A percentile compares a stretch with the other conserved stretches of the same genome.
Conservation (phyloP, 2,329 filamentous ascomycete species). For the Paecilomyces fulvus region DNA sequence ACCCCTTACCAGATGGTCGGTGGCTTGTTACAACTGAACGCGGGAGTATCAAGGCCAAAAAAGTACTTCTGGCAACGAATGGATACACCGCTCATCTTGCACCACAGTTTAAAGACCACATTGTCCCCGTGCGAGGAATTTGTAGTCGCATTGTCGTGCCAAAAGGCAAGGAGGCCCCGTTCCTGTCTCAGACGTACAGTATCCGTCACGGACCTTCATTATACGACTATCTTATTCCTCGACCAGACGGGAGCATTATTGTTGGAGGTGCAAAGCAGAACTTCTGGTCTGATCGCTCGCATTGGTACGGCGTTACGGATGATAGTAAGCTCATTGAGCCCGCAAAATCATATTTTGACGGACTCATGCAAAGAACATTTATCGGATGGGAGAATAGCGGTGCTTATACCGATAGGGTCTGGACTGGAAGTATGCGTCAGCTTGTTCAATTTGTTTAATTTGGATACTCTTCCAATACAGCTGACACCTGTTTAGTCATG, state of each 20-base stretch:
- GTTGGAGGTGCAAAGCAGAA: slow-evolving; percentile 56
- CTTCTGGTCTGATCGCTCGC: slow-evolving; percentile 17
- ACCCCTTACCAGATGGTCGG: slow-evolving; percentile 12
- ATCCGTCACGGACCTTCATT: slow-evolving; percentile 44
- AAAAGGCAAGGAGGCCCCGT: slow-evolving; percentile 11
- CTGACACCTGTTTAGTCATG: slow-evolving; percentile 35
- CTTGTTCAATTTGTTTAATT: no score
- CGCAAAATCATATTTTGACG: slow-evolving; percentile 33
- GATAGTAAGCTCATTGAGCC: slow-evolving; percentile 42
- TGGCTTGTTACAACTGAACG: slow-evolving; percentile 62
- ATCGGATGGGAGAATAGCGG: slow-evolving; percentile 27
- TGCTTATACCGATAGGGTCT: slow-evolving; percentile 22
- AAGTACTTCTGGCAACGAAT: slow-evolving; percentile 75
- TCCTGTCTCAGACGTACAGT: slow-evolving; percentile 45
- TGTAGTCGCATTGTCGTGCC: slow-evolving; percentile 26
- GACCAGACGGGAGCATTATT: slow-evolving; percentile 46
- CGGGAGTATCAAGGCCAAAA: slow-evolving; percentile 54
- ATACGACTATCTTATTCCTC: slow-evolving; percentile 42
- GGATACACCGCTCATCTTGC: slow-evolving; percentile 72
- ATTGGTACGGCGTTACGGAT: slow-evolving; percentile 39
- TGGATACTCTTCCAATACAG: not conserved
- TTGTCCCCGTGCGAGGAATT: slow-evolving; percentile 64
- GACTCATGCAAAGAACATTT: slow-evolving; percentile 30
- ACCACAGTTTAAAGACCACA: slow-evolving; percentile 58
- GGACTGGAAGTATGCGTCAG: slow-evolving; percentile 23